Base-by-base conservation (phyloP, 768 basidiomycete species). In the Suillus decipiens region DNA sequence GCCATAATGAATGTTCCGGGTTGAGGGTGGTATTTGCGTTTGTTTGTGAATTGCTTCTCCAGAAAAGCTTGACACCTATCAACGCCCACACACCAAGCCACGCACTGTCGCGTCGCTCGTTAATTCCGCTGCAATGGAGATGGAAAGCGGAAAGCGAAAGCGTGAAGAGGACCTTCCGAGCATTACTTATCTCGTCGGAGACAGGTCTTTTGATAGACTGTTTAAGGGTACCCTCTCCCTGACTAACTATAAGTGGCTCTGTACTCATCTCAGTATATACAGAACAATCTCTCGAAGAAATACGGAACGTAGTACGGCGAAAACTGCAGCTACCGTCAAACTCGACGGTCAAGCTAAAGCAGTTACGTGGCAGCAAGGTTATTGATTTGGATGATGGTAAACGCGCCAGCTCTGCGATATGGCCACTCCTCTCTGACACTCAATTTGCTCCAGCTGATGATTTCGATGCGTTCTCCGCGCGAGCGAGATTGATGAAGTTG, bases 371-470 rank as follows among this genome's bases (percentile, higher is more conserved):
- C 24, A 83, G 78, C 9, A 76, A 76, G 62, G 70, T 72, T 15
- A 81, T 92, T 28, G 89, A 89, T 71, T 79, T 94, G n/a, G 90
- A 90, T 41, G 91, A 93, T 70, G 89, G 92, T 91, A 67, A 64
- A 72, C 17, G 22, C 56, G 37, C 17, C 56, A 19, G 28, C 39
- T 24, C 51, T 57, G 11, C 5, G 5, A 11, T 28, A 19, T 57
- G 5, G 41, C 45, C 45, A 55, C 62, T 15, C 59, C 62, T 45
- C 28, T 59, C 47, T 65, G 11, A 37, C n/a, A 34, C 24, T 41
- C 41, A 41, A 47, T 61, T 45, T 47, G 24, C 51, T 53, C 66
- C 60, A 93, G 92, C 91, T 50, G 91, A 89, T 43, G 92, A 93
- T 73, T 93, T 92, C 65, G 87, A 88, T 60, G 90, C 90, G 2